phyloP scores from a whole-genome alignment of 2,329 filamentous ascomycete species.

The Pseudocercospora vitis region DNA sequence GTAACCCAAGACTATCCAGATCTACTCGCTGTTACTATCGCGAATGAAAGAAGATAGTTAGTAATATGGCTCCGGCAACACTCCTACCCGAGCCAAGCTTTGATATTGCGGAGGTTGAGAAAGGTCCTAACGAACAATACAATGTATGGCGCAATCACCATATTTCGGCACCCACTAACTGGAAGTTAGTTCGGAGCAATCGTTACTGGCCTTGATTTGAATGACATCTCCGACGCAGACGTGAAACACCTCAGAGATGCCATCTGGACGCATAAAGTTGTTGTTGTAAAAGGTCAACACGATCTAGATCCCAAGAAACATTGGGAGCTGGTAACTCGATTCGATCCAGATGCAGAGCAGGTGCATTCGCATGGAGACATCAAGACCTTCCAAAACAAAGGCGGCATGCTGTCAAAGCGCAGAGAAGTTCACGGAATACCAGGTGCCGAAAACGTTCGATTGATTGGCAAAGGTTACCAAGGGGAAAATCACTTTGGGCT shows the following conservation, averaged over 20 bases:
- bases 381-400: slow-evolving; percentile 44
- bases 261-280: slow-evolving; percentile 48
- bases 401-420: slow-evolving; percentile 43
- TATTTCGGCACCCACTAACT: background rate
- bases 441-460: slow-evolving; percentile 46
- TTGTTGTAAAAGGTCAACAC: slow-evolving; percentile 48
- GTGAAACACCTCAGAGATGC: slow-evolving; percentile 41
- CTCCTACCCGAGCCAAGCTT: slow-evolving; percentile 15
- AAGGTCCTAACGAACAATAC: slow-evolving; percentile 14
- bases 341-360: slow-evolving; percentile 45
- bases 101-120: slow-evolving; percentile 10
- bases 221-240: slow-evolving; percentile 42
- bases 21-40: background rate
- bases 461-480: slow-evolving; percentile 51
- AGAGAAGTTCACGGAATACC: slow-evolving; percentile 39
- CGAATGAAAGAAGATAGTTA: background rate
- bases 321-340: slow-evolving; percentile 47
- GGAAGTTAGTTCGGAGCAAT: slow-evolving; percentile 16
- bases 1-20: too few species aligned
- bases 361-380: slow-evolving; percentile 48
- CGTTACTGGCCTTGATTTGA: slow-evolving; percentile 42
- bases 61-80: slow-evolving; percentile 13
- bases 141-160: slow-evolving; percentile 5
- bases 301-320: slow-evolving; percentile 46
- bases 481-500: slow-evolving; percentile 48